Evolutionary conservation across 495 filamentous ascomycete genomes (phyloP), one percentile per base, ranked within the genome.

Genomic region (Lasiosphaeriaceae sp.): DNA sequence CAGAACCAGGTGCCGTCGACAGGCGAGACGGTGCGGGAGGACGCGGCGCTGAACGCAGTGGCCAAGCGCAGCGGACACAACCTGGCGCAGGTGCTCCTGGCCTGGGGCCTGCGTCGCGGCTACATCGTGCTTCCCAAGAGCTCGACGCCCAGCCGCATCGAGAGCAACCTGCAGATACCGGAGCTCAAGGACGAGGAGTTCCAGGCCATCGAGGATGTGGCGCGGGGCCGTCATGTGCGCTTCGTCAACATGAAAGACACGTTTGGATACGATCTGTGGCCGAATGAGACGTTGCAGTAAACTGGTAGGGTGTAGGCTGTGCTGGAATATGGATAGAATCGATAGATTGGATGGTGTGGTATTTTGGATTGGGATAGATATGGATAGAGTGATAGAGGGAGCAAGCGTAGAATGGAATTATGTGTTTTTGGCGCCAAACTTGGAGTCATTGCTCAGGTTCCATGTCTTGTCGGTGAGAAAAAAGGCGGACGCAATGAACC

Each of bases 181-280:
- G 56, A 67, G 22, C 44, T 77, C 20, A 63, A 62, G 0, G 71
- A 75, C 34, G 71, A 63, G 47, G 74, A 78, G 43, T 78, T 77
- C 47, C 47, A 65, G 50, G 74, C 71, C 14, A 54, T 78, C 46
- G 59, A 77, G 59, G 59, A 61, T 22, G 74, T 78, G 1, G 73
- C 76, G 3, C 64, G 63, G 72, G 86, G 69, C 26, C 58, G 71
- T 51, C 80, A 86, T 64, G 78, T 75, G 54, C 80, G 88, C 54
- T 90, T 91, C 66, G 86, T 91, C 41, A 89, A 91, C 71, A 90
- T 90, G 87, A 90, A 88, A 75, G 85, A 90, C 53, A 78, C 74
- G 1, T 82, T 82, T 63, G 77, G 79, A 12, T 78, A 74, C 48
- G 72, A 82, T 55, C 66, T 78, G 22, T 78, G 75, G 75, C 68